A percentile compares a stretch with the other conserved stretches of the same genome.
These are phyloP conservation scores for Asterophora parasitica DNA, from an alignment of 768 basidiomycete species.

Conservation along the genomic window DNA sequence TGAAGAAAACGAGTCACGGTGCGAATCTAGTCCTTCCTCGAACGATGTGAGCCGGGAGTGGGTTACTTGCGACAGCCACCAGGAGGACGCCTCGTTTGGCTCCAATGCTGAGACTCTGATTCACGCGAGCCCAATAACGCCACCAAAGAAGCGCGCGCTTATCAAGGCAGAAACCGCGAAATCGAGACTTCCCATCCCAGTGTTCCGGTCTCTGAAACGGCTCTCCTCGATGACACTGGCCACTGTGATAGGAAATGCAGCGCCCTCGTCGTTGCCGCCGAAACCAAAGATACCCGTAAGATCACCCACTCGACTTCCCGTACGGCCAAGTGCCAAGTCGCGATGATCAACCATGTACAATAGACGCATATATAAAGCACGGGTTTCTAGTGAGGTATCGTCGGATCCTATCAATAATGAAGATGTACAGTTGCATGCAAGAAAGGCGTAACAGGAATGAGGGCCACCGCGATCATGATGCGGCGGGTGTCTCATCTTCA, in stretches of 20 bases:
- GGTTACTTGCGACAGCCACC: constrained; percentile 6
- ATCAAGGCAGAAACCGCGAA: not conserved
- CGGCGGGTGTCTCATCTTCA: not conserved
- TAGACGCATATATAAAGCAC: not conserved
- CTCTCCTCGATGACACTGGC: constrained; percentile 12
- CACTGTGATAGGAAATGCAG: not conserved
- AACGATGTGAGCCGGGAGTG: constrained; percentile 6
- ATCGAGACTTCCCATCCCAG: constrained; percentile 22
- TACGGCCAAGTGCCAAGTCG: not conserved
- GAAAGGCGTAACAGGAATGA: not conserved
- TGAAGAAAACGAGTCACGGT: constrained; percentile 7
- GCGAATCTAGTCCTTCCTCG: constrained; percentile 5
- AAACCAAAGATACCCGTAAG: not conserved
- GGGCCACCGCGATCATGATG: not conserved
- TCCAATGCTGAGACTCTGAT: constrained; percentile 4
- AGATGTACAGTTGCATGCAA: constrained; percentile 6
- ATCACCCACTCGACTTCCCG: constrained; percentile 10
- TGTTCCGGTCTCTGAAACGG: constrained; percentile 18
- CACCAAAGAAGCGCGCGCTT: not conserved
- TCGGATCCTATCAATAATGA: constrained; percentile 9
- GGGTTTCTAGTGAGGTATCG: not conserved
- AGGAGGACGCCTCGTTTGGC: constrained; percentile 8
- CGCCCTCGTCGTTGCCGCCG: not conserved
- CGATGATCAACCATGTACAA: not conserved
- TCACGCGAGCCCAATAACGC: not conserved